A percentile compares a stretch with the other conserved stretches of the same genome.
Conservation (phyloP, 495 filamentous ascomycete species). For the Antarctomyces pellizariae region DNA sequence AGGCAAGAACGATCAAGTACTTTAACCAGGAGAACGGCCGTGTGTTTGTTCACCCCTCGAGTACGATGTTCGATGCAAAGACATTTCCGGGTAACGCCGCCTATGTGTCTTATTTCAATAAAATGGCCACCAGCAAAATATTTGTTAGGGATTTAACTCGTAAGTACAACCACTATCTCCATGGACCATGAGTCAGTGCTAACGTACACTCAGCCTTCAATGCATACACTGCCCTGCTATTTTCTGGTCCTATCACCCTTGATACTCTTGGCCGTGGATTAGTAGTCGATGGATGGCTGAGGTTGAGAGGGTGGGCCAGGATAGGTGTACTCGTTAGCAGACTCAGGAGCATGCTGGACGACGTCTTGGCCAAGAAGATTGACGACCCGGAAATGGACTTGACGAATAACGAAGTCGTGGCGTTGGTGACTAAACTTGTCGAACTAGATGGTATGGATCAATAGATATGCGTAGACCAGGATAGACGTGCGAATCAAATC, state of each 20-base stretch:
- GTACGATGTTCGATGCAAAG: slow-evolving; percentile 64
- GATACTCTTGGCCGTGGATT: slow-evolving; percentile 78
- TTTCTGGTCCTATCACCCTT: slow-evolving; percentile 59
- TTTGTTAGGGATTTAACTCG: slow-evolving; percentile 79
- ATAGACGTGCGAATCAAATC: too few relatives aligned
- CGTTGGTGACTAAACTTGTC: slow-evolving; percentile 50
- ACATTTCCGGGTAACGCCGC: slow-evolving; percentile 38
- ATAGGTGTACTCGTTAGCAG: slow-evolving; percentile 78
- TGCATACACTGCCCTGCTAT: slow-evolving; percentile 72
- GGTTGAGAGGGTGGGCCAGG: slow-evolving; percentile 77
- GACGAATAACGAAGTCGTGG: slow-evolving; percentile 42
- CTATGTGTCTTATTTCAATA: slow-evolving; percentile 71
- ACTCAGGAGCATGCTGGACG: slow-evolving; percentile 67
- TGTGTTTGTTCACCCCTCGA: slow-evolving; percentile 80
- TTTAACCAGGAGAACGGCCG: slow-evolving; percentile 68
- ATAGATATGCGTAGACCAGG: slow-evolving; percentile 9
- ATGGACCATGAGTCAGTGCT: slow-evolving; percentile 5
- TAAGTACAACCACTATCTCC: slow-evolving; percentile 20
- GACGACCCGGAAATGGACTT: slow-evolving; percentile 45
- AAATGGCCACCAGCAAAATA: slow-evolving; percentile 74
- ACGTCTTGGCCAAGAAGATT: slow-evolving; percentile 50
- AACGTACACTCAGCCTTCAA: slow-evolving; percentile 44
- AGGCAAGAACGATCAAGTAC: slow-evolving; percentile 77
- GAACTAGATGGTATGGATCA: slow-evolving; percentile 74
- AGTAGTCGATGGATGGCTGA: slow-evolving; percentile 81